phyloP scores from a whole-genome alignment of 2,329 filamentous ascomycete species.

The Clonostachys chloroleuca region DNA sequence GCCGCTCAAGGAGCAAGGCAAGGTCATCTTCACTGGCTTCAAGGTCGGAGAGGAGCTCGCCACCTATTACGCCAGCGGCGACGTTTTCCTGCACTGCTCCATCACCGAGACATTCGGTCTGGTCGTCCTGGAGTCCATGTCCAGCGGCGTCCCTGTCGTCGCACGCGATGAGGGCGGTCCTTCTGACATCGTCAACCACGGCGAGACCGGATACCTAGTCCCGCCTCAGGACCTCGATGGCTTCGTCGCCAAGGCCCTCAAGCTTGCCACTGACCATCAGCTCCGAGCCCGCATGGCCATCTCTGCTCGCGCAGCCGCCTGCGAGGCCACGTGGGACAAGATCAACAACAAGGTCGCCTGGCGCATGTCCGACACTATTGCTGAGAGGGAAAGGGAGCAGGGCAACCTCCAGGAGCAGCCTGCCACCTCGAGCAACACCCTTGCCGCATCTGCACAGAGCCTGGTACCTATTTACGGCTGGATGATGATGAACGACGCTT shows the following conservation, averaged over 20 bases:
- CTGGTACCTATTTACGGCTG: conserved; percentile 36
- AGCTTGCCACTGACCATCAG: conserved; percentile 38
- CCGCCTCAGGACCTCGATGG: conserved; percentile 52
- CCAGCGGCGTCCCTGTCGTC: conserved; percentile 64
- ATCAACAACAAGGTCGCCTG: conserved; percentile 68
- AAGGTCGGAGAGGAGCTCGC: conserved; percentile 56
- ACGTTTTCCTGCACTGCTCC: conserved; percentile 69
- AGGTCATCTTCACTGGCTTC: conserved; percentile 64
- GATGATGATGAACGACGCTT: conserved; percentile 32
- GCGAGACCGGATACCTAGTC: conserved; percentile 56
- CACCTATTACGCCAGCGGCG: conserved; percentile 62
- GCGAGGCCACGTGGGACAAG: conserved; percentile 65
- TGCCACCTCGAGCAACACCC: neutral
- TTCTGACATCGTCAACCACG: conserved; percentile 60
- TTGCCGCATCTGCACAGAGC: conserved; percentile 12
- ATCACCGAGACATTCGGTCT: conserved; percentile 69
- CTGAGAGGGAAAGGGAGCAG: conserved; percentile 27
- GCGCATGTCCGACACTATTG: conserved; percentile 52
- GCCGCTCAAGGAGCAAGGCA: conserved; percentile 36
- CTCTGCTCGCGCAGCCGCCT: conserved; percentile 50
- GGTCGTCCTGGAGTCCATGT: conserved; percentile 68
- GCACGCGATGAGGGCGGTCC: conserved; percentile 67
- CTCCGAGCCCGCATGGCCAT: conserved; percentile 39
- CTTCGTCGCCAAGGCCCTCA: conserved; percentile 50
- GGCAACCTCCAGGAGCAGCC: neutral